phyloP scores from a whole-genome alignment of 164 flowering plant genomes.

The Warburgia ugandensis region DNA sequence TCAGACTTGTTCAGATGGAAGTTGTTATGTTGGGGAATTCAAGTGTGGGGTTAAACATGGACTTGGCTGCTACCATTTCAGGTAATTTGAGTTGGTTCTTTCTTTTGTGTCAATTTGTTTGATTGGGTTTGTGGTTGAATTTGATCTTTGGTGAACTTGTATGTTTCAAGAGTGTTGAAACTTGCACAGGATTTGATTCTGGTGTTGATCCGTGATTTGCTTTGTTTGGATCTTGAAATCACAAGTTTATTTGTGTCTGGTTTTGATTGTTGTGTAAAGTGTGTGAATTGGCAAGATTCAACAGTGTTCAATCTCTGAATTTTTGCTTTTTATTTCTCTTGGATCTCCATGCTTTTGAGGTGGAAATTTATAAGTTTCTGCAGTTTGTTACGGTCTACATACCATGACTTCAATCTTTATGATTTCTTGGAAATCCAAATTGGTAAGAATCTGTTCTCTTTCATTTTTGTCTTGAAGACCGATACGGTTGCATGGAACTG shows the following conservation, averaged over 20 bases:
- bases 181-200: not conserved
- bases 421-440: not conserved
- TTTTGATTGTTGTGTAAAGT: slow-evolving; percentile 3
- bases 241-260: too few species aligned
- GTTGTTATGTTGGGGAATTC: slow-evolving; percentile 78
- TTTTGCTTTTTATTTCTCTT: too few species aligned
- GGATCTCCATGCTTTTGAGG: too few species aligned
- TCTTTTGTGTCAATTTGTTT: not conserved
- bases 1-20: slow-evolving; percentile 85
- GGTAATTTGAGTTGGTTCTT: slow-evolving; percentile 27
- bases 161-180: not conserved
- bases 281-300: too few species aligned
- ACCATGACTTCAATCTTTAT: too few species aligned
- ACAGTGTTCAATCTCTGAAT: too few species aligned
- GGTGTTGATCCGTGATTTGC: not conserved
- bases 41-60: slow-evolving; percentile 88
- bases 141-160: not conserved
- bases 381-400: too few species aligned
- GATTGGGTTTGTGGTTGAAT: not conserved
- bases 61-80: slow-evolving; percentile 84
- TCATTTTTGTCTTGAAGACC: too few species aligned
- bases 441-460: too few species aligned
- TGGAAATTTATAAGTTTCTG: too few species aligned
- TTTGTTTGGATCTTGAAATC: too few species aligned
- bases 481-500: too few species aligned